Conservation (phyloP, 306 rosid genomes). For the Corylus heterophylla region DNA sequence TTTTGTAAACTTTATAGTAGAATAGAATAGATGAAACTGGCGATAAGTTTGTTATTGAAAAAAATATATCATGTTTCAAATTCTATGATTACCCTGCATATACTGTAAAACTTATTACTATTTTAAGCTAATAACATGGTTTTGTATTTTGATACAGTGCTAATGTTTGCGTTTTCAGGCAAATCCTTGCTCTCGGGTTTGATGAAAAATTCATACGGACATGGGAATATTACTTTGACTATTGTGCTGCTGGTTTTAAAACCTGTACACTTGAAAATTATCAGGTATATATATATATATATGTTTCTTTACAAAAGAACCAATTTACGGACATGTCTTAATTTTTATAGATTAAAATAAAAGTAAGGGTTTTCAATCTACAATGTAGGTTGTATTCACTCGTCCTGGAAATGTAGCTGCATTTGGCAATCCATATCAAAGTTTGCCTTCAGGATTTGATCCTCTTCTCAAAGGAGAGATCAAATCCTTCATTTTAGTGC, state of each 20-base stretch:
- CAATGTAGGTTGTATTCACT: constrained; percentile 76
- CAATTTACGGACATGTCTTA: too few relatives aligned
- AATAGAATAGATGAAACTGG: too few relatives aligned
- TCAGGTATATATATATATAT: constrained; percentile 48
- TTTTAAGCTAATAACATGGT: too few relatives aligned
- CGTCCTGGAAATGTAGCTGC: constrained; percentile 76
- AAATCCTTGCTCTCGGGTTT: constrained; percentile 66
- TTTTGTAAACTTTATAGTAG: too few relatives aligned
- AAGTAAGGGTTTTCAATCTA: constrained; percentile 3
- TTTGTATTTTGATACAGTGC: too few relatives aligned
- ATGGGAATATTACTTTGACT: constrained; percentile 93
- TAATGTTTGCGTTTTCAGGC: constrained; percentile 31
- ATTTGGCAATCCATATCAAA: constrained; percentile 50
- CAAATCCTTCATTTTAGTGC: too few relatives aligned
- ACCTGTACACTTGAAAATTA: constrained; percentile 72
- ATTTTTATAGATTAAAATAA: not conserved
- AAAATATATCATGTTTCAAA: too few relatives aligned
- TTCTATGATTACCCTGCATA: too few relatives aligned
- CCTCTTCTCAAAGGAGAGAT: not conserved
- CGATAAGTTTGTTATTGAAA: too few relatives aligned
- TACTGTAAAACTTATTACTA: too few relatives aligned
- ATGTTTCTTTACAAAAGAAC: not conserved
- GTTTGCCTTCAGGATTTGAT: constrained; percentile 42
- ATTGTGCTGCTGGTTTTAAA: constrained; percentile 79
- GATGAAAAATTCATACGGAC: constrained; percentile 75